Base-by-base conservation (phyloP, 1,284 basidiomycete species). In the Cutaneotrichosporon spelunceum region DNA sequence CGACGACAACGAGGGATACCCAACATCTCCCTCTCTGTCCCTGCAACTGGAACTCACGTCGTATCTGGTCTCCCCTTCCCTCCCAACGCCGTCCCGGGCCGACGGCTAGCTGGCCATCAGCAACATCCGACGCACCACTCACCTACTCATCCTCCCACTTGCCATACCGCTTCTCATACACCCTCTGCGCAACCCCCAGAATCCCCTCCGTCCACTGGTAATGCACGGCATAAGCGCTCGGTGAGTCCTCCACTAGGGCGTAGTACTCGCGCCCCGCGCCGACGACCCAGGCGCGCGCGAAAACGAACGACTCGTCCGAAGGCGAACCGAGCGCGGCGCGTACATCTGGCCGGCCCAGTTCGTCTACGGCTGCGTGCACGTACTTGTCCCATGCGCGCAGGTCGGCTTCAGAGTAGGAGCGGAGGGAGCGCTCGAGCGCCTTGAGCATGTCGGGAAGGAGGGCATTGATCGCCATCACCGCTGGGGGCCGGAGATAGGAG, bases 231-330 rank as follows among this genome's bases (percentile, higher is more conserved):
- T 26, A 53, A 10, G 33, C 48, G 13, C 2, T 50, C 3, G 60
- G 60, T 16, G 52, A 21, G 13, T 8, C n/a, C 34, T 52, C 53
- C 8, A 65, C 60, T 1, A 33, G 23, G 23, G 59, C 57, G 27
- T 42, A 65, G 54, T 65, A 62, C 47, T 2, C 19, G 7, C 21
- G 24, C 14, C 63, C 63, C 13, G 23, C 34, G 14, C 36, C 47
- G 5, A 65, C 60, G 27, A 65, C 50, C 10, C 56, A 65, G 3
- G 60, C 63, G 24, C 63, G 57, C 2, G 50, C 34, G 26, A 62
- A 62, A 8, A 65, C 55, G 48, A 62, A 55, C 30, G 58, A 42
- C 34, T 70, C 58, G 50, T 66, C 60, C 24, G 30, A 49, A 14
- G 53, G 33, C 16, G 48, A 27, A 34, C 61, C 33, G 29, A 52